Conservation (phyloP, 495 filamentous ascomycete genomes). For the Tuber melanosporum region DNA sequence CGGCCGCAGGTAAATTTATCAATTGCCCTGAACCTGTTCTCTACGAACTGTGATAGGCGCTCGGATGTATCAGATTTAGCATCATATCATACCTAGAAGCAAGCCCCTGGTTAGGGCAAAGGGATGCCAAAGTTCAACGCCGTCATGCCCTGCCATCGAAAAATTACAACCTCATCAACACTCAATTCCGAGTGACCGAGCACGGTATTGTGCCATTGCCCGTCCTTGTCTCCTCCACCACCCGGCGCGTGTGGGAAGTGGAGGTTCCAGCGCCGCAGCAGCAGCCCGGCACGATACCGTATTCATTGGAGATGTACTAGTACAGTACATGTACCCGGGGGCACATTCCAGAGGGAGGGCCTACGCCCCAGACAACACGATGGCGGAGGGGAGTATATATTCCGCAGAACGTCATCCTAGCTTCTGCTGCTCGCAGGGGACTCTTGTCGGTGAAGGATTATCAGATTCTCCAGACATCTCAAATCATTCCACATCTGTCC, state of each 20-base stretch:
- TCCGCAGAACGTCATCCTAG: background rate
- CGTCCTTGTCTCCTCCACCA: background rate
- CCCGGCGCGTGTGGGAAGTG: background rate
- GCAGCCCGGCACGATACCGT: background rate
- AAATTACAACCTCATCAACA: background rate
- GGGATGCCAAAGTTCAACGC: background rate
- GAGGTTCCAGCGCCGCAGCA: background rate
- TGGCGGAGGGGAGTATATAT: background rate
- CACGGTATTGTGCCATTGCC: background rate
- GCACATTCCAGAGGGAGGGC: no score
- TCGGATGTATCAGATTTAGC: background rate
- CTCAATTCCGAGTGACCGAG: constrained; percentile 1
- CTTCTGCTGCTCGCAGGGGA: background rate
- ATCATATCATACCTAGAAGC: background rate
- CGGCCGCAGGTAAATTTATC: background rate
- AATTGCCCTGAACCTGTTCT: background rate
- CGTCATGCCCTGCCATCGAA: background rate
- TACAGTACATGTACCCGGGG: background rate
- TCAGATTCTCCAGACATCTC: background rate
- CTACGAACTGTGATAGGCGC: background rate
- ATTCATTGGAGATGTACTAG: background rate
- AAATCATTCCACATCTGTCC: background rate
- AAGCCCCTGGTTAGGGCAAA: background rate
- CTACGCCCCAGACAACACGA: no score
- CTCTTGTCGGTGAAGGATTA: background rate